phyloP scores from a whole-genome alignment of 768 basidiomycete species.

The Panellus pusillus region DNA sequence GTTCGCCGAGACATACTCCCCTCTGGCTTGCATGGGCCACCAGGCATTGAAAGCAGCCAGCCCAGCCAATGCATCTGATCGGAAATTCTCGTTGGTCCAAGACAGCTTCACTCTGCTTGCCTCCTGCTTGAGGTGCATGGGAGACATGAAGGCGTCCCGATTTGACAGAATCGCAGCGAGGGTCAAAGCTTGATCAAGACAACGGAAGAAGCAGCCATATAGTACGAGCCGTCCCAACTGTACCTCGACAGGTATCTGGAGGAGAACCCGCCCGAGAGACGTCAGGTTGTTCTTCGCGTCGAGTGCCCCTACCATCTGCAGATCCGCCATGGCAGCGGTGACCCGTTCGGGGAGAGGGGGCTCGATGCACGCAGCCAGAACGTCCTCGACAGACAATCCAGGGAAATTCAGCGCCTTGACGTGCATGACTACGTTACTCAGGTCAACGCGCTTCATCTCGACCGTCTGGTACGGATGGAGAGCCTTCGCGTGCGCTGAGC shows the following conservation, averaged over 20 bases:
- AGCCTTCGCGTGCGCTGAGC: constrained; percentile 55
- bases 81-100: constrained; percentile 79
- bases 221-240: constrained; percentile 88
- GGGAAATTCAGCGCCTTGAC: constrained; percentile 92
- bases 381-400: constrained; percentile 82
- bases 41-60: constrained; percentile 82
- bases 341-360: constrained; percentile 81
- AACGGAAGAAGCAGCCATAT: constrained; percentile 91
- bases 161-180: constrained; percentile 90
- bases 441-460: constrained; percentile 91
- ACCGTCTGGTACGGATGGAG: constrained; percentile 84
- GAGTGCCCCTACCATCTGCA: constrained; percentile 87
- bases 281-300: constrained; percentile 76
- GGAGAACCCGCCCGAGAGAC: constrained; percentile 82
- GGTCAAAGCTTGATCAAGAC: constrained; percentile 83
- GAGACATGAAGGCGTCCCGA: constrained; percentile 88
- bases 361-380: constrained; percentile 82
- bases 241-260: constrained; percentile 87
- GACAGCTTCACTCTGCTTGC: constrained; percentile 71
- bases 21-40: constrained; percentile 67
- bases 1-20: constrained; percentile 66
- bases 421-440: constrained; percentile 95
- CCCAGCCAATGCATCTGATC: constrained; percentile 80
- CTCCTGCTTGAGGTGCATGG: constrained; percentile 71
- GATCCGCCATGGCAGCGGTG: constrained; percentile 70